Evolutionary conservation across 495 filamentous ascomycete genomes (phyloP), one percentile per base, ranked within the genome.

Genomic region (Penicillium herquei): DNA sequence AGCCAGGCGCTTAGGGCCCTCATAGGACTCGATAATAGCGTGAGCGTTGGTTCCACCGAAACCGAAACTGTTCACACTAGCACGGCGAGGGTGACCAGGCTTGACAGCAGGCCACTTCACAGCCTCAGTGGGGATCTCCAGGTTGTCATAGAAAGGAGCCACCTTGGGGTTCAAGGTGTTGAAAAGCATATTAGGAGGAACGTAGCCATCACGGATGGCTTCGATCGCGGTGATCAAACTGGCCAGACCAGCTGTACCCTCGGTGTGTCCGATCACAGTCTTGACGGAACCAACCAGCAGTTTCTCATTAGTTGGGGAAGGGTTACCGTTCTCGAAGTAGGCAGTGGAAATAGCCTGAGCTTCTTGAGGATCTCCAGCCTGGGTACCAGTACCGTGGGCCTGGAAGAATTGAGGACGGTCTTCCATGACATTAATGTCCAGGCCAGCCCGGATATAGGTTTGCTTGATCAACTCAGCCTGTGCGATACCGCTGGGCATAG

Each of bases 31-130:
- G 3, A 87, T 6, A 39, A 87, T 84, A 12, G 70, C 79, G 51
- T 87, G 84, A 5, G 80, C 72, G 58, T 87, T 87, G 26, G 76
- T 72, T 32, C 85, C 85, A 12, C 85, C 84, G 14, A 64, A 84
- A 79, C 84, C 84, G 51, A 85, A 86, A 1, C 73, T 79, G 61
- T 87, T 88, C n/a, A 88, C 75, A 55, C 79, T 83, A 0, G 71
- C 81, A 13, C 84, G 72, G 14, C 75, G 77, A 0, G 77, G 74
- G 7, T 69, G 61, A 2, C 74, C 78, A 10, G 32, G 16, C 37
- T 5, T 31, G 11, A 51, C 16, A 1, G 11, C 10, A 6, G 68
- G 58, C 68, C 70, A 70, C 0, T 60, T 53, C 3, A 43, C 7
- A 30, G 7, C 6, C n/a, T 40, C 14, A 12, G 75, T 85, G 0